Percentiles rank a stretch among this genome's conserved stretches.
phyloP scores from a whole-genome alignment of 2,329 filamentous ascomycete species.

The Ceratocystis ficicola region DNA sequence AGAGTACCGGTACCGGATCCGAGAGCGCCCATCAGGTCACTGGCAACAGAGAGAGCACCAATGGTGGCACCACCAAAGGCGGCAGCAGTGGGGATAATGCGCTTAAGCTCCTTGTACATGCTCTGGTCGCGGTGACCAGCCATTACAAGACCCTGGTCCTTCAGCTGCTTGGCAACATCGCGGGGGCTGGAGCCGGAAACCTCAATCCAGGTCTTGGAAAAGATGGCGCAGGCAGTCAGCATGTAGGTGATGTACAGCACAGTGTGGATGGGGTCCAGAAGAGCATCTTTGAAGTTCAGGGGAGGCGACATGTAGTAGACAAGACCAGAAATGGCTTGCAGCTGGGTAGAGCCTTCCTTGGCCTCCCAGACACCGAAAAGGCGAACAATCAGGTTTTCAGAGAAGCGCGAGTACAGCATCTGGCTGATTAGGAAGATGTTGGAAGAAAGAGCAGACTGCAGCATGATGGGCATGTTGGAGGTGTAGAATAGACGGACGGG shows the following conservation, averaged over 20 bases:
- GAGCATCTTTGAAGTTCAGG: slow-evolving; percentile 91
- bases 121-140: slow-evolving; percentile 98
- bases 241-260: slow-evolving; percentile 94
- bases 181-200: slow-evolving; percentile 95
- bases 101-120: slow-evolving; percentile 99
- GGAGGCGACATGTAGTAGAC: slow-evolving; percentile 99
- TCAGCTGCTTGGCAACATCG: slow-evolving; percentile 98
- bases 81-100: slow-evolving; percentile 94
- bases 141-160: slow-evolving; percentile 99
- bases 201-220: slow-evolving; percentile 99
- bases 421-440: slow-evolving; percentile 99
- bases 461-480: slow-evolving; percentile 99
- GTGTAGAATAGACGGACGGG: slow-evolving; percentile 99
- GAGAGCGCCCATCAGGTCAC: slow-evolving; percentile 88
- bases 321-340: slow-evolving; percentile 82
- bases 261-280: slow-evolving; percentile 94
- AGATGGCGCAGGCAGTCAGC: slow-evolving; percentile 92
- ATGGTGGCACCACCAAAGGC: slow-evolving; percentile 99
- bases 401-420: slow-evolving; percentile 98
- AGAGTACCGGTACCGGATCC: slow-evolving; percentile 96
- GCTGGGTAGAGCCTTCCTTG: slow-evolving; percentile 88
- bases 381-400: slow-evolving; percentile 94
- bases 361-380: slow-evolving; percentile 98
- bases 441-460: slow-evolving; percentile 95
- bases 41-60: slow-evolving; percentile 88